These are phyloP conservation scores for Colletotrichum truncatum DNA, from an alignment of 2,329 filamentous ascomycete genomes.

Conservation along the genomic window DNA sequence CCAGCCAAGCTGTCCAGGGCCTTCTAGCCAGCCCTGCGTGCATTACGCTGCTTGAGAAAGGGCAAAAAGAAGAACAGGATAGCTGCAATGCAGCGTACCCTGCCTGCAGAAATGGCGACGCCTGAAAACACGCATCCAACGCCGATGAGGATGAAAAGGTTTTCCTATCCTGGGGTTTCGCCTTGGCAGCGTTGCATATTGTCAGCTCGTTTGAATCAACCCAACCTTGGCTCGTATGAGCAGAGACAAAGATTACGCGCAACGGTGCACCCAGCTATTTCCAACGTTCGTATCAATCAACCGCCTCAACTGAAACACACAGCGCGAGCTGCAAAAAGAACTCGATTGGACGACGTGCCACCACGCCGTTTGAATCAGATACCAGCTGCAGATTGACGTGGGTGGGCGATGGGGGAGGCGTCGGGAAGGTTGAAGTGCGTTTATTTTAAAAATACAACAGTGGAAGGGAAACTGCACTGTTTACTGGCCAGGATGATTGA, in stretches of 20 bases:
- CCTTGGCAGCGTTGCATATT: constrained; percentile 1
- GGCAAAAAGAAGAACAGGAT: too few relatives aligned
- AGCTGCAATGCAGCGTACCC: constrained; percentile 5
- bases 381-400: constrained; percentile 23
- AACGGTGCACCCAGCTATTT: neutral
- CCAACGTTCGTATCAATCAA: neutral
- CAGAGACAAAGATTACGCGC: neutral
- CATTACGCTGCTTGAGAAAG: neutral
- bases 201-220: neutral
- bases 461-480: neutral
- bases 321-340: neutral
- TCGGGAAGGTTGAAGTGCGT: constrained; percentile 12
- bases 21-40: neutral
- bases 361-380: neutral
- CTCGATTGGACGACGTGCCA: constrained; percentile 19
- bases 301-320: constrained; percentile 11
- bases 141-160: neutral
- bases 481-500: constrained; percentile 4
- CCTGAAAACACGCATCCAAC: neutral
- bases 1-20: neutral
- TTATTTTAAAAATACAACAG: constrained; percentile 18
- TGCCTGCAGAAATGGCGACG: neutral
- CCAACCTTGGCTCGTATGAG: neutral
- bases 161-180: neutral
- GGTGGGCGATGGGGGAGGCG: constrained; percentile 4